Conservation (phyloP, 2,329 filamentous ascomycete genomes). For the Beauveria sp. region DNA sequence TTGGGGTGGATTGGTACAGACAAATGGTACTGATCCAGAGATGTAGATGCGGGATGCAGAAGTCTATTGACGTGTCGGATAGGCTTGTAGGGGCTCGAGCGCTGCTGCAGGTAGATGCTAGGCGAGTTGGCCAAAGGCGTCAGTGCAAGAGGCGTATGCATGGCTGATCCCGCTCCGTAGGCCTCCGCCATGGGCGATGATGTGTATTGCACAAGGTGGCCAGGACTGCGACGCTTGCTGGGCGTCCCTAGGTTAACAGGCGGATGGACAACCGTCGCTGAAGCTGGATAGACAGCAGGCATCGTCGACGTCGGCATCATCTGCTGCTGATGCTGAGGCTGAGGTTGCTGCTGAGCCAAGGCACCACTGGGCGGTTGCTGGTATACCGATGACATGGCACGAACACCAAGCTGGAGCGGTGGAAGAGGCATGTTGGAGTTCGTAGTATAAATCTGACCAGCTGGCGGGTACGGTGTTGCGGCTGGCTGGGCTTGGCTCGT, state of each 20-base stretch:
- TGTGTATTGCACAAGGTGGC: slow-evolving; percentile 35
- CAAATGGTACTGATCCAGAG: slow-evolving; percentile 67
- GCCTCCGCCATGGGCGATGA: slow-evolving; percentile 65
- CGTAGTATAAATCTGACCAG: slow-evolving; percentile 13
- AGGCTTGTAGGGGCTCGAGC: slow-evolving; percentile 87
- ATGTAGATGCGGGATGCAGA: slow-evolving; percentile 75
- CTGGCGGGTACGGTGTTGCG: slow-evolving; percentile 16
- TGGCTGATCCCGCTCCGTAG: slow-evolving; percentile 43
- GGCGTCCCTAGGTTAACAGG: slow-evolving; percentile 40
- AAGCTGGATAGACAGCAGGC: slow-evolving; percentile 8
- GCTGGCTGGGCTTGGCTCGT: slow-evolving; percentile 29
- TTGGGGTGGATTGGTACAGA: slow-evolving; percentile 49
- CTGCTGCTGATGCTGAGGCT: neutral
- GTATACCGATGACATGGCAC: slow-evolving; percentile 74
- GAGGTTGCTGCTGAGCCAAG: slow-evolving; percentile 20
- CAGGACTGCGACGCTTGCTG: slow-evolving; percentile 45
- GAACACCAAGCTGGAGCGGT: slow-evolving; percentile 50
- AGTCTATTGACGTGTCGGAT: slow-evolving; percentile 84
- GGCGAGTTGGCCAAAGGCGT: slow-evolving; percentile 73
- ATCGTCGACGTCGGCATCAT: slow-evolving; percentile 14
- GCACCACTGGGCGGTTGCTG: slow-evolving; percentile 41
- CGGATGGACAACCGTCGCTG: slow-evolving; percentile 5
- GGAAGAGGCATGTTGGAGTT: slow-evolving; percentile 45
- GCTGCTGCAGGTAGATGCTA: slow-evolving; percentile 77
- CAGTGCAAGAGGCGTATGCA: slow-evolving; percentile 49